Conservation (phyloP, 2,329 filamentous ascomycete genomes). For the Talaromyces sp. region DNA sequence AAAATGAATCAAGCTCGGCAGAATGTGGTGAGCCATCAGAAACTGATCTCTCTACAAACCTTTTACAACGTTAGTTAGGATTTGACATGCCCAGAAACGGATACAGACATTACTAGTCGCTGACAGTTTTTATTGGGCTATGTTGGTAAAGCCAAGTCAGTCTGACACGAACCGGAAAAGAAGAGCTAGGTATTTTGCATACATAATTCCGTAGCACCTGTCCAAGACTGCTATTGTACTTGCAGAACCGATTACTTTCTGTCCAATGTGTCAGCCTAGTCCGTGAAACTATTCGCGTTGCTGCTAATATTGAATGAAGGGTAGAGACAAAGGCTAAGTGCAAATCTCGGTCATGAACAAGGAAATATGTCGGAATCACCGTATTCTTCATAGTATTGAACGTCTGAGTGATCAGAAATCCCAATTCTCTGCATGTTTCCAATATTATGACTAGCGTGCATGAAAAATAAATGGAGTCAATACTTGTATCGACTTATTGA, state of each 20-base stretch:
- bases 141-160: not conserved
- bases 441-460: not conserved
- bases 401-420: not conserved
- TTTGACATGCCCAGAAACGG: not conserved
- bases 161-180: not conserved
- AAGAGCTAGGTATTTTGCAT: not conserved
- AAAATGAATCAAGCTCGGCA: constrained; percentile 2
- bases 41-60: not conserved
- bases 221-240: not conserved
- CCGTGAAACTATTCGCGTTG: not conserved
- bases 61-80: not conserved
- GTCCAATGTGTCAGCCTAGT: not conserved
- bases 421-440: not conserved
- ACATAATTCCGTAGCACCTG: constrained; percentile 3
- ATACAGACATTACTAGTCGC: constrained; percentile 11
- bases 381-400: constrained; percentile 9
- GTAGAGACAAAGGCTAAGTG: not conserved
- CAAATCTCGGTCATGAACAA: not conserved
- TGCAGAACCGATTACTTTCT: constrained; percentile 3
- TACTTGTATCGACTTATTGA: not conserved
- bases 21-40: constrained; percentile 1
- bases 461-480: not conserved
- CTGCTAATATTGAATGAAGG: not conserved
- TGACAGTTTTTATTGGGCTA: not conserved
- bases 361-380: not conserved